Base-by-base conservation (phyloP, 1,284 basidiomycete genomes). In the Earliella scabrosa region DNA sequence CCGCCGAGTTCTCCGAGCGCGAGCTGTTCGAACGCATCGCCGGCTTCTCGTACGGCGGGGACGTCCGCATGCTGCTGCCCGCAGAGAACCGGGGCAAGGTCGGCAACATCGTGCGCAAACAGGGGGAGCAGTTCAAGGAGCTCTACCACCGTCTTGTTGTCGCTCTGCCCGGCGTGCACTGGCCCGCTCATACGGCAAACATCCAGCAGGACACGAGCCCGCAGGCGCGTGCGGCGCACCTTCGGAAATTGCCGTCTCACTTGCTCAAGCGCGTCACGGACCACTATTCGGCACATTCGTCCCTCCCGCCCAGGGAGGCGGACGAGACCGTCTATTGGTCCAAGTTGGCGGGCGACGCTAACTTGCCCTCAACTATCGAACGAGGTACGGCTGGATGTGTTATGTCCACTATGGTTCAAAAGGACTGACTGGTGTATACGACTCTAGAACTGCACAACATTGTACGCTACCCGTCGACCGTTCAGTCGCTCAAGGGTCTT, bases 41-140 rank as follows among this genome's bases (percentile, higher is more conserved):
- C 0, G 85, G 89, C 0, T 87, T 99, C 45, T 91, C 87, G 61
- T 99, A 99, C 71, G 77, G 80, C 14, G 93, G 93, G 21, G 97
- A 99, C 71, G 94, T 95, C 45, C 83, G 97, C 32, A 99, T 99
- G 97, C 66, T 85, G 34, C 85, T 97, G 2, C 95, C 95, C 4
- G 95, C 90, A 0, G 97, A 99, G 80, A 98, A 99, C 73, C 88
- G 94, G 23, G 81, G 85, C 60, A 99, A 99, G 76, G 89, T 98
- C n/a, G 77, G 79, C 49, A 98, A 98, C 73, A 97, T 98, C 64
- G 95, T 98, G 24, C 76, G 82, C 56, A 87, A 86, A 50, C 93
- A 97, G 74, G 79, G 83, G 21, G 81, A 82, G 6, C 93, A 95
- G 69, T 98, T 99, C 75, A 83, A 87, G 58, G 86, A 91, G 65